These are phyloP conservation scores for Tetracladium marchalianum DNA, from an alignment of 495 filamentous ascomycete species.

Conservation along the genomic window DNA sequence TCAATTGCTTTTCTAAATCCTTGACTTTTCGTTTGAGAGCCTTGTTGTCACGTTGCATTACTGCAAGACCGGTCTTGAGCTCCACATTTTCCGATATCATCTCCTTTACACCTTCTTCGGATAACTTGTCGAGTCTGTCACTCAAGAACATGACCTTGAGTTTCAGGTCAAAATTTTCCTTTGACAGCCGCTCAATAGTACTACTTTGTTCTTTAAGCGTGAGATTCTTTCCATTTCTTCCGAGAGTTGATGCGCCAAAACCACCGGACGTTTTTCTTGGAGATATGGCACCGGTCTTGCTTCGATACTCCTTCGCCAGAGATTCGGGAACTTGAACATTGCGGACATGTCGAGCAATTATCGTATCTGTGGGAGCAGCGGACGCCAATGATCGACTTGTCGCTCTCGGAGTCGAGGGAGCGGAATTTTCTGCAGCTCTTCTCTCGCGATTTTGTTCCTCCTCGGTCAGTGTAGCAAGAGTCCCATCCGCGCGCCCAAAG, in stretches of 20 bases:
- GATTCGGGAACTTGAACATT: slow-evolving; percentile 87
- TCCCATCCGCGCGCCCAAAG: slow-evolving; percentile 34
- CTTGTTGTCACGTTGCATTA: slow-evolving; percentile 82
- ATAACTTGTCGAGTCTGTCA: slow-evolving; percentile 83
- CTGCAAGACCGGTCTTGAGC: slow-evolving; percentile 77
- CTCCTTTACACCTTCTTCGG: slow-evolving; percentile 92
- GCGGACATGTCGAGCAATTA: slow-evolving; percentile 75
- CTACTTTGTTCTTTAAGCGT: slow-evolving; percentile 95
- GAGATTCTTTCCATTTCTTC: slow-evolving; percentile 65
- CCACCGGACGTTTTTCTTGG: slow-evolving; percentile 37
- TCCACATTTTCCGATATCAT: slow-evolving; percentile 97
- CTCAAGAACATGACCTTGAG: slow-evolving; percentile 96
- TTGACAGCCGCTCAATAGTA: slow-evolving; percentile 88
- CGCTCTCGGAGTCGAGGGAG: slow-evolving; percentile 39
- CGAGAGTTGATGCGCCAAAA: slow-evolving; percentile 33
- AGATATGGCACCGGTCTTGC: slow-evolving; percentile 42
- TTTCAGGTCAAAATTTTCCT: slow-evolving; percentile 96
- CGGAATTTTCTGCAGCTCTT: slow-evolving; percentile 7
- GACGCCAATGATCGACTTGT: slow-evolving; percentile 28
- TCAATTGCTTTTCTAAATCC: slow-evolving; percentile 75
- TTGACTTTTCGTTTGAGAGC: slow-evolving; percentile 64
- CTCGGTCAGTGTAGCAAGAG: slow-evolving; percentile 51
- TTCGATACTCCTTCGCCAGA: slow-evolving; percentile 71
- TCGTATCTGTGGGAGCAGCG: slow-evolving; percentile 70
- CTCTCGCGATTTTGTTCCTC: slow-evolving; percentile 31